Base-by-base conservation (phyloP, 2,329 filamentous ascomycete species). In the Hypoxylon sp. region DNA sequence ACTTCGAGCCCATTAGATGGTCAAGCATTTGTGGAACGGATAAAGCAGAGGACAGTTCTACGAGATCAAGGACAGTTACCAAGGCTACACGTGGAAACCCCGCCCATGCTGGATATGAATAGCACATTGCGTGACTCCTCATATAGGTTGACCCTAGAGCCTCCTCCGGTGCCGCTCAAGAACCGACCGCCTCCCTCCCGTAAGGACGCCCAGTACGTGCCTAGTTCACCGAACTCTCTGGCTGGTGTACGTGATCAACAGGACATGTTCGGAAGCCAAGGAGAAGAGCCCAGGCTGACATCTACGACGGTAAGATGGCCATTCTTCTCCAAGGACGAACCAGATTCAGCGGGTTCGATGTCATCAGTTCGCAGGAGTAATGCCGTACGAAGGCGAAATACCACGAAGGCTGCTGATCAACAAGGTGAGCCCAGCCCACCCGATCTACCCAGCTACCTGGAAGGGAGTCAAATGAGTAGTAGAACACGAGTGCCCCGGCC, bases 291-390 rank as follows among this genome's bases (percentile, higher is more conserved):
- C 8, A 13, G 15, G 11, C 31, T 48, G 6, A 58, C 55, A 6
- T 11, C 44, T 4, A 27, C 19, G 6, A 58, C 13, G 4, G 55
- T 58, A 39, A 50, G 31, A 39, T 58, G 55, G 55, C 55, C 55
- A 2, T 50, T 58, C 21, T 15, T 50, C 2, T 24, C 17, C 2
- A 15, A 27, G 1, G 21, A 39, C 19, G 31, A 50, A 2, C 2
- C 29, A 1, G 15, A 29, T 13, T 15, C 31, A 21, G 29, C 29
- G 19, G 21, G 6, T 10, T 10, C 55, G 7, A 19, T 24, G 2
- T 3, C 27, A 10, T 19, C 54, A 21, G n/a, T 56, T 2, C 54
- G 39, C 5, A 56, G 54, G 11, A 29, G 39, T 7, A 15, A 44
- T 3, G 54, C 54, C 4, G n/a, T 56, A 13, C 37, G 53, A 2